A percentile compares a stretch with the other conserved stretches of the same genome.
Evolutionary conservation across 2,329 filamentous ascomycete genomes (phyloP).

Genomic region (Myotisia sp.): DNA sequence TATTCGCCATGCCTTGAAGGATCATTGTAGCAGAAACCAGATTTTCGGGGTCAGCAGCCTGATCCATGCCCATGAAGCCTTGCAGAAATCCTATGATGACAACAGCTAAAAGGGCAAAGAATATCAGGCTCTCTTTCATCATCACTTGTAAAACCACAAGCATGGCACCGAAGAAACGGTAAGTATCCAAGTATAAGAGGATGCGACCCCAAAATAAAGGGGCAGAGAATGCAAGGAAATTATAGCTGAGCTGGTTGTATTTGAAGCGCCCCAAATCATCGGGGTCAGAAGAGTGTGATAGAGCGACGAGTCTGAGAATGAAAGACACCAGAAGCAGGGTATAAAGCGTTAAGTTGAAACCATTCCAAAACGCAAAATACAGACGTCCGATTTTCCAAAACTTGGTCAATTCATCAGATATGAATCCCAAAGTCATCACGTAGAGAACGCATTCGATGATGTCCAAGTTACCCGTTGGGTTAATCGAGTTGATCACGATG

Average conservation of each 20-base stretch:
- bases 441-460: slow-evolving; percentile 73
- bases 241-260: slow-evolving; percentile 76
- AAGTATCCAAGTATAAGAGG: slow-evolving; percentile 78
- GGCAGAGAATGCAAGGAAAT: slow-evolving; percentile 81
- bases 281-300: slow-evolving; percentile 46
- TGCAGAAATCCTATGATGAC: slow-evolving; percentile 72
- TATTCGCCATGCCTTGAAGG: slow-evolving; percentile 57
- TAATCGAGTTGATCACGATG: slow-evolving; percentile 84
- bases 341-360: slow-evolving; percentile 80
- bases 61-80: slow-evolving; percentile 82
- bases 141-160: slow-evolving; percentile 89
- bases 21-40: slow-evolving; percentile 29
- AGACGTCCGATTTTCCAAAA: slow-evolving; percentile 86
- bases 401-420: slow-evolving; percentile 76
- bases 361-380: slow-evolving; percentile 94
- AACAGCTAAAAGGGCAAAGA: slow-evolving; percentile 79
- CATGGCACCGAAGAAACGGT: slow-evolving; percentile 97
- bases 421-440: slow-evolving; percentile 77
- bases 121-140: slow-evolving; percentile 90
- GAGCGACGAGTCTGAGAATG: slow-evolving; percentile 61
- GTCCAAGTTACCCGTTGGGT: slow-evolving; percentile 69
- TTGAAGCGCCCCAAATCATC: slow-evolving; percentile 39
- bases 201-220: slow-evolving; percentile 96
- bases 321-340: slow-evolving; percentile 64
- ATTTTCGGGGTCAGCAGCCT: slow-evolving; percentile 58